A percentile compares a stretch with the other conserved stretches of the same genome.
phyloP scores from a whole-genome alignment of 1,284 basidiomycete species.

The Apiotrichum gracile region DNA sequence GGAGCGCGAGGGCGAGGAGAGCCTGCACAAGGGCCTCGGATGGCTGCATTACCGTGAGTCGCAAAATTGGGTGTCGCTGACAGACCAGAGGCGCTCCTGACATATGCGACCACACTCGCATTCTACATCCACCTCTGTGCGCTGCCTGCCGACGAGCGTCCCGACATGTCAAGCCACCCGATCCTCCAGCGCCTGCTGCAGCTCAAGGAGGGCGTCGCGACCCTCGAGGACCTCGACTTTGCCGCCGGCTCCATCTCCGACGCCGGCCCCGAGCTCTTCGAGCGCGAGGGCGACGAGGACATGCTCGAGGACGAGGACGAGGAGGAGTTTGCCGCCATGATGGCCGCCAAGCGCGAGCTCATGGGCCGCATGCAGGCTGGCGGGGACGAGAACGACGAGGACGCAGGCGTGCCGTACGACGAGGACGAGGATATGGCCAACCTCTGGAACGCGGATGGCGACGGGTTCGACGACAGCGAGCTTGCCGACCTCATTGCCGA shows the following conservation, averaged over 20 bases:
- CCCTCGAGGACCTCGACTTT: conserved; percentile 76
- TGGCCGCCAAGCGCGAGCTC: conserved; percentile 22
- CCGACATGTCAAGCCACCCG: conserved; percentile 67
- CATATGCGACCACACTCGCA: conserved; percentile 83
- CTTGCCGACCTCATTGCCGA: conserved; percentile 37
- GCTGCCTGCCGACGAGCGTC: conserved; percentile 56
- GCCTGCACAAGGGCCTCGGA: conserved; percentile 44
- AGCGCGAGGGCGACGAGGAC: conserved; percentile 24
- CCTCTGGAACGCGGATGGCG: conserved; percentile 31
- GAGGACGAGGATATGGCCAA: conserved; percentile 25
- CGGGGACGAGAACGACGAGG: conserved; percentile 3
- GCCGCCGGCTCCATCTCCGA: conserved; percentile 52
- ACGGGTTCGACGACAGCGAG: conserved; percentile 42
- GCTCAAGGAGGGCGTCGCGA: conserved; percentile 75
- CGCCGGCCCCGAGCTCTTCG: conserved; percentile 39
- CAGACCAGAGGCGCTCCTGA: conserved; percentile 70
- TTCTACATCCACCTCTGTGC: conserved; percentile 87
- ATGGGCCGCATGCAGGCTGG: conserved; percentile 18
- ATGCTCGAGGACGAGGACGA: conserved; percentile 42
- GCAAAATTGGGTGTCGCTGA: neutral
- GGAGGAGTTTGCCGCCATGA: conserved; percentile 27
- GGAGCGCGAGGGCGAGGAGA: conserved; percentile 31
- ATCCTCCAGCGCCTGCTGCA: conserved; percentile 74
- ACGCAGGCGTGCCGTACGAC: conserved; percentile 16
- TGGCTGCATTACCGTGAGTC: conserved; percentile 48